Conservation (phyloP, 257 asterid species). For the Lycium barbarum region DNA sequence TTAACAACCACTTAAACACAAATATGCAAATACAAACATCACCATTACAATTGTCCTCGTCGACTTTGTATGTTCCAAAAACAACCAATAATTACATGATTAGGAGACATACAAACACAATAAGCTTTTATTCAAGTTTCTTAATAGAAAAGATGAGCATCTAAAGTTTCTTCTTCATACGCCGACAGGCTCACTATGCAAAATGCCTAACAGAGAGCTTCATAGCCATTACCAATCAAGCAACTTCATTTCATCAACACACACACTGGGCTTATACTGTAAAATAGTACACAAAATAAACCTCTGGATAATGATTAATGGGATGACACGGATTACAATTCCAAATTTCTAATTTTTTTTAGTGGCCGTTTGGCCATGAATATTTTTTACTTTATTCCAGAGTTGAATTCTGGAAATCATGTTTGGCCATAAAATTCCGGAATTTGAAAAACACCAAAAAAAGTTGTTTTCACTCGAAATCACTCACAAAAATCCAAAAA, state of each 20-base stretch:
- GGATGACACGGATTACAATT: background rate
- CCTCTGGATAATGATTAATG: background rate
- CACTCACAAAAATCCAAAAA: too few relatives aligned
- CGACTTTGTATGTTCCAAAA: background rate
- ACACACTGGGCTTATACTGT: background rate
- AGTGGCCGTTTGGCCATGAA: too few relatives aligned
- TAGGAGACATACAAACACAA: background rate
- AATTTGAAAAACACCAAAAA: too few relatives aligned
- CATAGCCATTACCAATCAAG: background rate
- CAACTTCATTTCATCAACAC: background rate
- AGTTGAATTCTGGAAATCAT: too few relatives aligned
- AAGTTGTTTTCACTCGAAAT: too few relatives aligned
- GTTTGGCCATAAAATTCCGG: too few relatives aligned
- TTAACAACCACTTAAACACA: conserved; percentile 1
- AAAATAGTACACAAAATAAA: background rate
- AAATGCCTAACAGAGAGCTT: background rate
- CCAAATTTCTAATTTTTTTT: too few relatives aligned
- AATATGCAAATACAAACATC: background rate
- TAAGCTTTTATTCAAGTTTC: conserved; percentile 7
- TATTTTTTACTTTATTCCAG: too few relatives aligned
- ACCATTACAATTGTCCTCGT: background rate
- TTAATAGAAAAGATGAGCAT: background rate
- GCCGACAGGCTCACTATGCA: background rate
- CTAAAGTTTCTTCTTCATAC: background rate
- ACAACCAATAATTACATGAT: background rate